These are phyloP conservation scores for Grigorovia transvaalensis DNA, from an alignment of 805 yeast genomes.

Conservation along the genomic window DNA sequence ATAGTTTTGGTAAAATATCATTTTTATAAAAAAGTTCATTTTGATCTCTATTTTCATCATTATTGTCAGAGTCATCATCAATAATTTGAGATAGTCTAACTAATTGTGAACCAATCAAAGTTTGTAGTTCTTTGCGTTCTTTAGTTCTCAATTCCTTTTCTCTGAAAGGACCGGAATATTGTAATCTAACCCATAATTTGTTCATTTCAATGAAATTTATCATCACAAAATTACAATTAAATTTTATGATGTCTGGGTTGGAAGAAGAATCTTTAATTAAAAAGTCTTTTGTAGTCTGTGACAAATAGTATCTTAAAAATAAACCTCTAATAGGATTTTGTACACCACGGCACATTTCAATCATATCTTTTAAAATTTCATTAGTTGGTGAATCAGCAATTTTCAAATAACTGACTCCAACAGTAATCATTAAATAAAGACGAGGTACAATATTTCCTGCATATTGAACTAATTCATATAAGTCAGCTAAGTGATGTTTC, in stretches of 20 bases:
- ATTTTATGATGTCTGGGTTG: slow-evolving; percentile 4
- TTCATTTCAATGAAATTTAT: slow-evolving; percentile 95
- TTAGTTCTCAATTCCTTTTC: slow-evolving; percentile 63
- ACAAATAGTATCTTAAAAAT: slow-evolving; percentile 77
- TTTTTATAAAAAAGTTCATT: slow-evolving; percentile 26
- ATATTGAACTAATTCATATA: slow-evolving; percentile 90
- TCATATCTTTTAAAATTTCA: slow-evolving; percentile 89
- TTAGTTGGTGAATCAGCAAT: slow-evolving; percentile 47
- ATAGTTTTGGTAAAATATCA: slow-evolving; percentile 61
- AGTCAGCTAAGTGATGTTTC: slow-evolving; percentile 66
- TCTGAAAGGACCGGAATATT: slow-evolving; percentile 87
- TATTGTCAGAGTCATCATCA: slow-evolving; percentile 38
- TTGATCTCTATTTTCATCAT: not conserved
- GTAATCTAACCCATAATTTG: slow-evolving; percentile 92
- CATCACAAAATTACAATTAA: slow-evolving; percentile 56
- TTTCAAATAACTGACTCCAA: slow-evolving; percentile 82
- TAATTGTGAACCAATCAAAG: slow-evolving; percentile 84
- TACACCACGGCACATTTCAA: slow-evolving; percentile 95
- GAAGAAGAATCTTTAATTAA: slow-evolving; percentile 20
- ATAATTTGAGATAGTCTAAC: slow-evolving; percentile 83
- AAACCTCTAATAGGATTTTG: slow-evolving; percentile 92
- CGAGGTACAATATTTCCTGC: slow-evolving; percentile 91
- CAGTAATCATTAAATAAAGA: slow-evolving; percentile 86
- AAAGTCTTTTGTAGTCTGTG: slow-evolving; percentile 60
- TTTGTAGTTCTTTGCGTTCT: slow-evolving; percentile 83